Evolutionary conservation across 2,329 filamentous ascomycete species (phyloP), one percentile per base, ranked within the genome.

Genomic region (Aspergillus fijiensis): DNA sequence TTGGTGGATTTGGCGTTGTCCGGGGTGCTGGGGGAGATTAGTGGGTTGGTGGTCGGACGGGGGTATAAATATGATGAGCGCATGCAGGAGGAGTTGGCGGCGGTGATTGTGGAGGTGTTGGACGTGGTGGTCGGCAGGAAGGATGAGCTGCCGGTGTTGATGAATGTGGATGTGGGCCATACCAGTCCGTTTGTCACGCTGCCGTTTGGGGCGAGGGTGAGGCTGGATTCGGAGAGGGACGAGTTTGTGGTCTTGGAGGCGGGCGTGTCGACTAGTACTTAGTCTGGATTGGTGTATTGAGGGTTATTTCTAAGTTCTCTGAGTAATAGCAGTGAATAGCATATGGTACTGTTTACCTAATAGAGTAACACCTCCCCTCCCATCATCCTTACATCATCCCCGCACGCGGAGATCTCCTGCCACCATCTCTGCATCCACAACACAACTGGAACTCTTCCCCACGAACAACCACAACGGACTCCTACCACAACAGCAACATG

Each of bases 91-190:
- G 54, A 69, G 49, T 76, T 77, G 6, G 55, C 55, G 4, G n/a
- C 4, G n/a, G 48, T 57, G 31, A 51, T 57, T 47, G 7, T 14
- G 35, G 47, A 51, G n/a, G 48, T 57, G 21, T 51, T 57, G 27
- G 48, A 45, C 2, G 14, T n/a, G 16, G 42, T 57, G 29, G 55
- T 57, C 4, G 48, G 49, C 9, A 27, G 55, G 3, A 19, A 56
- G 14, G 45, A 33, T 33, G n/a, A 55, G 67, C 65, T 5, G 57
- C 79, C 79, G 0, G 77, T 81, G 10, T 33, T 81, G 55, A 76
- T 77, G 9, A 73, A 74, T 25, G 74, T 81, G 0, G 79, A 81
- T 49, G 67, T 81, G 49, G 79, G 79, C 0, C 78, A 81, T 62
- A 79, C 78, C 0, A 69, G 67, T 9, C 78, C 79, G 0, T 72